A percentile compares a stretch with the other conserved stretches of the same genome.
phyloP scores from a whole-genome alignment of 1,284 basidiomycete species.

The Marasmius sp. region DNA sequence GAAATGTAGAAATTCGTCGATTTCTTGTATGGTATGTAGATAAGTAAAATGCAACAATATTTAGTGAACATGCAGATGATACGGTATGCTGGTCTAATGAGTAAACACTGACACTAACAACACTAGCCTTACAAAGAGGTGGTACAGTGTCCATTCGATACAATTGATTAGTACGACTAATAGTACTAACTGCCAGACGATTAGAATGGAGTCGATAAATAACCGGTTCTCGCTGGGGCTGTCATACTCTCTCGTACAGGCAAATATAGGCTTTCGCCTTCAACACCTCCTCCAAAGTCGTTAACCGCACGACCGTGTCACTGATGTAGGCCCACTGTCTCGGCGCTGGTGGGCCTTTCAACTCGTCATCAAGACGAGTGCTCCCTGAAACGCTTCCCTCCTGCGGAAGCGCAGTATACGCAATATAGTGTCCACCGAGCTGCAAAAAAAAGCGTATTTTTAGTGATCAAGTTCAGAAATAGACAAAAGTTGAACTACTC shows the following conservation, averaged over 20 bases:
- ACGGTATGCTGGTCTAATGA: too few species aligned
- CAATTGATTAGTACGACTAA: too few species aligned
- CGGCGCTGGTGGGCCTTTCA: slow-evolving; percentile 23
- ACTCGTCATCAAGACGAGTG: slow-evolving; percentile 13
- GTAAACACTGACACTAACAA: too few species aligned
- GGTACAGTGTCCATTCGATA: not conserved
- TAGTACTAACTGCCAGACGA: not conserved
- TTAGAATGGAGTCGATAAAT: not conserved
- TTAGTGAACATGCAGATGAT: too few species aligned
- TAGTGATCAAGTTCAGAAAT: slow-evolving; percentile 5
- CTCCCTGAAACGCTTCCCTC: slow-evolving; percentile 12
- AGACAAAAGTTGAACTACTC: slow-evolving; percentile 20
- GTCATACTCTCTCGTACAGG: slow-evolving; percentile 76
- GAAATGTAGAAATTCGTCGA: too few species aligned
- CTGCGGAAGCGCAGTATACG: slow-evolving; percentile 69
- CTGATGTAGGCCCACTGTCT: slow-evolving; percentile 91
- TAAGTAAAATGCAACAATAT: too few species aligned
- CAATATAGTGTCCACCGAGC: slow-evolving; percentile 85
- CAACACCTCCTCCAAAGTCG: slow-evolving; percentile 84
- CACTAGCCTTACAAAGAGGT: too few species aligned
- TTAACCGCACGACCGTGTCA: slow-evolving; percentile 77
- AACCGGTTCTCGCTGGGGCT: not conserved
- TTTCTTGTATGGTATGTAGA: too few species aligned
- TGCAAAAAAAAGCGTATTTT: slow-evolving; percentile 26
- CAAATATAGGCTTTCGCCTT: slow-evolving; percentile 90